phyloP scores from a whole-genome alignment of 176 grass and related monocot species.

The Tillandsia leiboldiana region DNA sequence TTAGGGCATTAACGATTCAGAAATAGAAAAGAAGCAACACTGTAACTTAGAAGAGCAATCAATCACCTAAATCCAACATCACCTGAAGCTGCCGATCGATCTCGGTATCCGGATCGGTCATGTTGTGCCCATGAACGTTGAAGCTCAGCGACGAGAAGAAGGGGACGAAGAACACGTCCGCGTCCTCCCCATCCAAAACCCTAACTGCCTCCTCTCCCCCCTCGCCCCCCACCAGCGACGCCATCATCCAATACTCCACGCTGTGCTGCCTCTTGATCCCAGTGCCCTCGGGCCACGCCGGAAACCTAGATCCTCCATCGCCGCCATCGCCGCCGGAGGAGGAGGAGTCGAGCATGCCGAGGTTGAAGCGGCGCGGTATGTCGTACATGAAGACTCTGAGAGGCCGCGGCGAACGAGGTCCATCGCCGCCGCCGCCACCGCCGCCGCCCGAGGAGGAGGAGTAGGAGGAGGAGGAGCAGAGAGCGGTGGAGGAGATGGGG shows the following conservation, averaged over 20 bases:
- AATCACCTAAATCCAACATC: neutral
- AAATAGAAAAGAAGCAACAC: neutral
- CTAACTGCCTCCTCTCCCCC: conserved; percentile 42
- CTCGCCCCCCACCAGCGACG: conserved; percentile 31
- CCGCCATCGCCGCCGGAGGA: neutral
- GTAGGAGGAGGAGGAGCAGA: conserved; percentile 18
- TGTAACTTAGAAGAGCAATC: neutral
- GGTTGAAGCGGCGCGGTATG: conserved; percentile 69
- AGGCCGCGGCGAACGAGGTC: neutral
- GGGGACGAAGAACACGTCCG: conserved; percentile 92
- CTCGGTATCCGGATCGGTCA: conserved; percentile 90
- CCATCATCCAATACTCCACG: conserved; percentile 99
- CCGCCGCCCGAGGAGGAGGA: neutral
- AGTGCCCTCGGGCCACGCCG: conserved; percentile 49
- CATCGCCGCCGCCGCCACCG: neutral
- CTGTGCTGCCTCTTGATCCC: conserved; percentile 86
- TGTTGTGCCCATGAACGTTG: conserved; percentile 88
- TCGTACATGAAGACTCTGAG: conserved; percentile 78
- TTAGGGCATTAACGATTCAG: neutral
- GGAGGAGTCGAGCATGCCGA: conserved; percentile 51
- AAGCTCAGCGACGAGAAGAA: conserved; percentile 99
- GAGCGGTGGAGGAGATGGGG: conserved; percentile 8
- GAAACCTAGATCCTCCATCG: conserved; percentile 15
- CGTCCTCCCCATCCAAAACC: conserved; percentile 59
- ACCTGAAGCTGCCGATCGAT: conserved; percentile 84